A percentile compares a stretch with the other conserved stretches of the same genome.
Conservation (phyloP, 192 early-diverging fungal genomes). For the Gryganskiella cystojenkinii region DNA sequence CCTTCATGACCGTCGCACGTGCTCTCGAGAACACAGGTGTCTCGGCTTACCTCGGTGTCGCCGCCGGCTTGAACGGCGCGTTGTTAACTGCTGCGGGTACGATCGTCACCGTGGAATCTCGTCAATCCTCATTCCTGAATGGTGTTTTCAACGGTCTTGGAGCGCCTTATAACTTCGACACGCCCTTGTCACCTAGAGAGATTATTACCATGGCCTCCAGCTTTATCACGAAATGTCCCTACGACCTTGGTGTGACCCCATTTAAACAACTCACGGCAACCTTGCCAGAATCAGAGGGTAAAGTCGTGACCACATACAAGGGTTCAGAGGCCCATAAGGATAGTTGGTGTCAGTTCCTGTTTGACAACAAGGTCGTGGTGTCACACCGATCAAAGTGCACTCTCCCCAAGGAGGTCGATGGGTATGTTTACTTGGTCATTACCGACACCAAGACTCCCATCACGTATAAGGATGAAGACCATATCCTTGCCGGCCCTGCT, state of each 20-base stretch:
- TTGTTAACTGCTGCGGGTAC: conserved; percentile 59
- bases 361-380: conserved; percentile 12
- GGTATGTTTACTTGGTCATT: conserved; percentile 24
- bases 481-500: conserved; percentile 25
- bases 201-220: conserved; percentile 59
- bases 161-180: conserved; percentile 60
- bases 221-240: conserved; percentile 58
- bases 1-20: conserved; percentile 55
- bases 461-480: conserved; percentile 8
- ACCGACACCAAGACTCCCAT: conserved; percentile 17
- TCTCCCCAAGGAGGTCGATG: conserved; percentile 1
- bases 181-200: conserved; percentile 53
- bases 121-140: conserved; percentile 65
- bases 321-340: neutral
- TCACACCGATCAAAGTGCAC: conserved; percentile 1
- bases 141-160: neutral
- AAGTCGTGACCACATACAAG: neutral
- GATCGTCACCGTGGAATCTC: conserved; percentile 65
- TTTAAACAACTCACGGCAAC: conserved; percentile 16
- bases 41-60: conserved; percentile 61
- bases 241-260: conserved; percentile 28
- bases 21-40: conserved; percentile 64
- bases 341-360: conserved; percentile 33
- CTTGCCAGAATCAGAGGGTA: neutral
- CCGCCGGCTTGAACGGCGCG: conserved; percentile 42